Conservation (phyloP, 2,329 filamentous ascomycete species). For the Trichoderma sp. region DNA sequence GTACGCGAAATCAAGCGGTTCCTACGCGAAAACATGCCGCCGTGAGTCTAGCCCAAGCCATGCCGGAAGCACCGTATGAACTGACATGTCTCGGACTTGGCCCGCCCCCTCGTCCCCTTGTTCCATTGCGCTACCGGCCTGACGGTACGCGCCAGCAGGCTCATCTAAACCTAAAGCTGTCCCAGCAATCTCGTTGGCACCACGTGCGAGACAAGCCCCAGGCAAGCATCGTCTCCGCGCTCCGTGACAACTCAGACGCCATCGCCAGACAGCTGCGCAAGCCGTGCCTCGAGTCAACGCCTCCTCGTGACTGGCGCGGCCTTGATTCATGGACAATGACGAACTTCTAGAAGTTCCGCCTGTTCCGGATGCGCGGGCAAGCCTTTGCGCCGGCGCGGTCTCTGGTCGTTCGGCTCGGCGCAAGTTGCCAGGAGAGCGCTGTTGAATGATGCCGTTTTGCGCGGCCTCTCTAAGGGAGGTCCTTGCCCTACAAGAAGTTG, state of each 20-base stretch:
- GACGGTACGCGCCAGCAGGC: conserved; percentile 23
- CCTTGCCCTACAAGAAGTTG: neutral
- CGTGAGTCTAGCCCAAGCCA: conserved; percentile 5
- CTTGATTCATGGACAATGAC: conserved; percentile 17
- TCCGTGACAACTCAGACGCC: conserved; percentile 22
- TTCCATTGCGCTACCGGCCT: conserved; percentile 21
- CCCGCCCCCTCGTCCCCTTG: neutral
- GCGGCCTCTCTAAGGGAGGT: neutral
- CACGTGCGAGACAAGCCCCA: conserved; percentile 25
- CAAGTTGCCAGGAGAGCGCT: conserved; percentile 3
- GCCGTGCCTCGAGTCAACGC: conserved; percentile 12
- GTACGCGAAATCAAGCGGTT: conserved; percentile 17
- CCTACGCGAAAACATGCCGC: neutral
- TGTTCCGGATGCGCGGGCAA: conserved; percentile 16
- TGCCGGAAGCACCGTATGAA: neutral
- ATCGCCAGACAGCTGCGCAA: neutral
- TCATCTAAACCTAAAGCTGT: conserved; percentile 26
- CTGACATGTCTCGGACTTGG: neutral
- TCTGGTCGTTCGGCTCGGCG: conserved; percentile 6
- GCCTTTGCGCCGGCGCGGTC: conserved; percentile 1
- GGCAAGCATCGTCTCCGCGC: conserved; percentile 17
- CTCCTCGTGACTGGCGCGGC: conserved; percentile 14
- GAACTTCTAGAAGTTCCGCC: conserved; percentile 24
- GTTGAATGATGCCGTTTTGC: neutral
- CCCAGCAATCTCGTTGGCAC: conserved; percentile 20